phyloP scores from a whole-genome alignment of 2,329 filamentous ascomycete species.

The Fusarium globosum region DNA sequence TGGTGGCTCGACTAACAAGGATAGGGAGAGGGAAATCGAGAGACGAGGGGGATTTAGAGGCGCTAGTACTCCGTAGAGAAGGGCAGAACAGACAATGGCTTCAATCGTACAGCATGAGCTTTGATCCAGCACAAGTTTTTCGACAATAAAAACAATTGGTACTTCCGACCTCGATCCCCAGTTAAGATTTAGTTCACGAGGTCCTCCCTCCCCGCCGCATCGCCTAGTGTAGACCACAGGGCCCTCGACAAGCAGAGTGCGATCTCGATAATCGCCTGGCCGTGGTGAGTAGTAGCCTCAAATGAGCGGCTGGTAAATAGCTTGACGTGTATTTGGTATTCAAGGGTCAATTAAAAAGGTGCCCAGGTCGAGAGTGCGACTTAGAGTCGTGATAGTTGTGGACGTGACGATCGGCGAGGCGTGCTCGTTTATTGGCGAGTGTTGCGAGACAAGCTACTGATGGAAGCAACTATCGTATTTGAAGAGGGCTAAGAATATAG shows the following conservation, averaged over 20 bases:
- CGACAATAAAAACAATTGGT: conserved; percentile 10
- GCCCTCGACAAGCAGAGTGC: conserved; percentile 34
- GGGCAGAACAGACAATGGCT: conserved; percentile 14
- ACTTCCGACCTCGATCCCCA: conserved; percentile 50
- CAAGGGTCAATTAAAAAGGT: neutral
- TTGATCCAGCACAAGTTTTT: conserved; percentile 10
- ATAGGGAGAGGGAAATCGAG: neutral
- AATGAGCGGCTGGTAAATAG: neutral
- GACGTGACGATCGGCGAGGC: neutral
- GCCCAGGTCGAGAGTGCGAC: neutral
- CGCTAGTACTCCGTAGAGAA: conserved; percentile 23
- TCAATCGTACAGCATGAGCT: conserved; percentile 26
- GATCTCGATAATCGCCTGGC: conserved; percentile 31
- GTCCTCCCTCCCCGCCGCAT: conserved; percentile 59
- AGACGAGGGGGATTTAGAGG: conserved; percentile 4
- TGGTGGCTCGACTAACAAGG: neutral
- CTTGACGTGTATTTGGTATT: neutral
- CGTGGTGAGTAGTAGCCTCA: neutral
- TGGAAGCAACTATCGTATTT: neutral
- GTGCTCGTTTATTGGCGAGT: neutral
- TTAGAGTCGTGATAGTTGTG: conserved; percentile 1
- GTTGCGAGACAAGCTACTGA: conserved; percentile 8
- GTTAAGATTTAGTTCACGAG: conserved; percentile 49
- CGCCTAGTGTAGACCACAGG: conserved; percentile 51
- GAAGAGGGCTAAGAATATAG: neutral